Conservation (phyloP, 2,329 filamentous ascomycete species). For the Colletotrichum cuscutae region DNA sequence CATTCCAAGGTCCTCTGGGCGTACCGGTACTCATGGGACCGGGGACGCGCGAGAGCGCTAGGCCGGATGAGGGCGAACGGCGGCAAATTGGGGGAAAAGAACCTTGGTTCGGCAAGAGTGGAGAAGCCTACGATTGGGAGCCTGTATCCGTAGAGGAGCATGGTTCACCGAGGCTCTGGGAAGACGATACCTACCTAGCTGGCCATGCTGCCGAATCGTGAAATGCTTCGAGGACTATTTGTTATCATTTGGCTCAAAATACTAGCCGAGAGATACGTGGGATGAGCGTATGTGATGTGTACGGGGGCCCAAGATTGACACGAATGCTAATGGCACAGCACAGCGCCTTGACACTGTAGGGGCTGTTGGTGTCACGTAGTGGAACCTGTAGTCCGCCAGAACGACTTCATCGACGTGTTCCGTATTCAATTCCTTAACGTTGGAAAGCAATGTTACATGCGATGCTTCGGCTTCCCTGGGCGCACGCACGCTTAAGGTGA, state of each 20-base stretch:
- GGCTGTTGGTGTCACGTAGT: constrained; percentile 5
- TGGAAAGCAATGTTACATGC: background rate
- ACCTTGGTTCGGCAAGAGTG: background rate
- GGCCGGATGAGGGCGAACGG: constrained; percentile 15
- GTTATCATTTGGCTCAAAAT: background rate
- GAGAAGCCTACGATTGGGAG: background rate
- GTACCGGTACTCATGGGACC: background rate
- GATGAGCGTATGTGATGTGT: background rate
- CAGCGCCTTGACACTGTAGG: constrained; percentile 1
- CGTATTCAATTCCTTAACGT: background rate
- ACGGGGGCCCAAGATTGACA: background rate
- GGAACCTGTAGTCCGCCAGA: background rate
- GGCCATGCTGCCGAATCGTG: background rate
- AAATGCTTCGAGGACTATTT: background rate
- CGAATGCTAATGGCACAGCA: background rate
- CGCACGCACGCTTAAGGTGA: background rate
- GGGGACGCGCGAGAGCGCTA: constrained; percentile 1
- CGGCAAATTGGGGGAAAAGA: constrained; percentile 1
- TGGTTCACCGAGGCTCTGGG: background rate
- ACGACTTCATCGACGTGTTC: background rate
- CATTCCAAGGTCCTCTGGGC: constrained; percentile 11
- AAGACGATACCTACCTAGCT: background rate
- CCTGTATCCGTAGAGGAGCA: background rate
- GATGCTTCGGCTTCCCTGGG: background rate
- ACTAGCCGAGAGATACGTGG: background rate